These are phyloP conservation scores for Diaporthe aspalathi DNA, from an alignment of 2,329 filamentous ascomycete genomes.

Conservation along the genomic window DNA sequence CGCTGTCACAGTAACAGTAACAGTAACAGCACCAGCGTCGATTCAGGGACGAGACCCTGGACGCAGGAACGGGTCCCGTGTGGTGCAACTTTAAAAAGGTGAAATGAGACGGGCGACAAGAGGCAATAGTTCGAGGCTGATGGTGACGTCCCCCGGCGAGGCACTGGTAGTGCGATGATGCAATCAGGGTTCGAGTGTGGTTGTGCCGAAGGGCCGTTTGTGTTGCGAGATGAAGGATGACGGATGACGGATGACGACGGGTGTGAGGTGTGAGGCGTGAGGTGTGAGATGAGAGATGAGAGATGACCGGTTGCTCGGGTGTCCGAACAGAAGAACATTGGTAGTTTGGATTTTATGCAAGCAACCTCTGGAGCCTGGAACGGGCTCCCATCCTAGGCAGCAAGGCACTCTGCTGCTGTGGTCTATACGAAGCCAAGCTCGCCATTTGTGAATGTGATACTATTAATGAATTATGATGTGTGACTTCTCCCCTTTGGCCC, in stretches of 20 bases:
- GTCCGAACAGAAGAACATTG: background rate
- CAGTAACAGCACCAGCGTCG: background rate
- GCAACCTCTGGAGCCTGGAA: background rate
- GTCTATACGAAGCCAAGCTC: background rate
- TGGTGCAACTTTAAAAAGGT: slow-evolving; percentile 4
- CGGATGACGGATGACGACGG: no score
- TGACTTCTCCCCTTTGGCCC: background rate
- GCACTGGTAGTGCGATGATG: background rate
- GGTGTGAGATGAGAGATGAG: slow-evolving; percentile 11
- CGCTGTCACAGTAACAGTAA: slow-evolving; percentile 9
- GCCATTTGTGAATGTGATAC: background rate
- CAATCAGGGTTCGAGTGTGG: background rate
- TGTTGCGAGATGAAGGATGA: background rate
- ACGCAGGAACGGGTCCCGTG: background rate
- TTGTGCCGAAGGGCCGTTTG: background rate
- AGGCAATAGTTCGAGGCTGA: background rate
- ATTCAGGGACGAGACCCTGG: slow-evolving; percentile 15
- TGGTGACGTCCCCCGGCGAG: background rate
- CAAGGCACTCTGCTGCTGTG: background rate
- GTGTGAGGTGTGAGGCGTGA: no score
- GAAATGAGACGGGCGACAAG: slow-evolving; percentile 7
- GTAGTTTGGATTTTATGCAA: background rate
- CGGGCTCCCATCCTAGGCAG: slow-evolving; percentile 3
- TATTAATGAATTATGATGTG: background rate
- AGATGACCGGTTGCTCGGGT: background rate